Evolutionary conservation across 176 grass and related monocot genomes (phyloP), one percentile per base, ranked within the genome.

Genomic region (Aegilops longissima): DNA sequence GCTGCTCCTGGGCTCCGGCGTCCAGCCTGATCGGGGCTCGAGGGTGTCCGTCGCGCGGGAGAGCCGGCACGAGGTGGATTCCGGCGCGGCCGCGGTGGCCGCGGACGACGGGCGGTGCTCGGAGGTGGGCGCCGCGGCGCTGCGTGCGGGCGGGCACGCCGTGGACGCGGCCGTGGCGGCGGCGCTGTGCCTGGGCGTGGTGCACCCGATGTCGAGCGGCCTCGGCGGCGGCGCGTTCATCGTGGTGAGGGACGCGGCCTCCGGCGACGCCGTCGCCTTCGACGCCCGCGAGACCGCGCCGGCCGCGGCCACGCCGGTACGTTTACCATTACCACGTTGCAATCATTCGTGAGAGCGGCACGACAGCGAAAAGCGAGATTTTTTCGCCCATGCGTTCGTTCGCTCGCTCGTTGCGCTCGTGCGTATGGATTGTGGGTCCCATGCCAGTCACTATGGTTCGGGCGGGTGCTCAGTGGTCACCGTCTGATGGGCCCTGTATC

Each of bases 231-330:
- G 96, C 54, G 90, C 96, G 1, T 98, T 98, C 83, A 79, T 95
- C 76, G 88, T 98, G 13, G 86, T 95, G 8, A 72, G 96, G 73
- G 73, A 93, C 45, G 88, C 92, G 24, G 76, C 40, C 6, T 94
- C 92, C 67, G 86, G 93, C 25, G 34, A 85, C 18, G 78, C 96
- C 87, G 78, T 91, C 58, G 93, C 96, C 85, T 91, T 96, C 79
- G 97, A 99, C 66, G 86, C 94, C n/a, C 80, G 94, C 33, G 97
- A 99, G 89, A 96, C 94, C 5, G 96, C 96, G 70, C 93, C 96
- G 58, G 84, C 78, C 2, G 92, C 93, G 20, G 92, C 96, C 23
- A 91, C 92, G 56, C 76, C 71, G 88, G 96, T 96, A 81, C 39
- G 79, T 79, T 1, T 7, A 4, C 10, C n/a, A n/a, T 35, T 35